A percentile compares a stretch with the other conserved stretches of the same genome.
Evolutionary conservation across 345 rosid genomes (phyloP).

Genomic region (Eutrema japonicum): DNA sequence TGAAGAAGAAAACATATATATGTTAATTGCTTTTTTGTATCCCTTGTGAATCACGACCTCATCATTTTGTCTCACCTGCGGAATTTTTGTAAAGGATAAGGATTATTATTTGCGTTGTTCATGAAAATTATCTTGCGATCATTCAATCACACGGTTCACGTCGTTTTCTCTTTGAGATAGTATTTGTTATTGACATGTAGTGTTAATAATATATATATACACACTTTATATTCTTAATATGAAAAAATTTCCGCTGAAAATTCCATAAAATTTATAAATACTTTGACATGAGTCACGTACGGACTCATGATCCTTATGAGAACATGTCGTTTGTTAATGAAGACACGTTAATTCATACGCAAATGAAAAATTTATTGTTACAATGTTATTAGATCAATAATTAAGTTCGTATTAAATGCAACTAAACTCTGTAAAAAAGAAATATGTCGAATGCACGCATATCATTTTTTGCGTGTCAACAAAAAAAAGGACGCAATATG

Average conservation of each 20-base stretch:
- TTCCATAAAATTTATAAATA: neutral
- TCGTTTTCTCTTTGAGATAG: neutral
- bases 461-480: no score
- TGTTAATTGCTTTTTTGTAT: constrained; percentile 28
- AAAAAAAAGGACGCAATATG: no score
- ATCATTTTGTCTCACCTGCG: constrained; percentile 20
- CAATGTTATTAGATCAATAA: neutral
- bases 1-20: constrained; percentile 16
- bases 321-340: constrained; percentile 12
- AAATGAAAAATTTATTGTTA: neutral
- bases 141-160: constrained; percentile 12
- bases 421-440: neutral
- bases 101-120: neutral
- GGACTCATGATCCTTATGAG: neutral
- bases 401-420: neutral
- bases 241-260: neutral
- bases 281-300: neutral
- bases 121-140: constrained; percentile 2
- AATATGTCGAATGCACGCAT: no score
- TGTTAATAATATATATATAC: neutral
- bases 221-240: neutral
- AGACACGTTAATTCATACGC: constrained; percentile 9
- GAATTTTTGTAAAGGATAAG: constrained; percentile 13
- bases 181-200: constrained; percentile 5
- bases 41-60: constrained; percentile 16